Percentiles rank a stretch among this genome's conserved stretches.
These are phyloP conservation scores for Aegilops speltoides DNA, from an alignment of 176 grass and related monocot genomes.

Conservation along the genomic window DNA sequence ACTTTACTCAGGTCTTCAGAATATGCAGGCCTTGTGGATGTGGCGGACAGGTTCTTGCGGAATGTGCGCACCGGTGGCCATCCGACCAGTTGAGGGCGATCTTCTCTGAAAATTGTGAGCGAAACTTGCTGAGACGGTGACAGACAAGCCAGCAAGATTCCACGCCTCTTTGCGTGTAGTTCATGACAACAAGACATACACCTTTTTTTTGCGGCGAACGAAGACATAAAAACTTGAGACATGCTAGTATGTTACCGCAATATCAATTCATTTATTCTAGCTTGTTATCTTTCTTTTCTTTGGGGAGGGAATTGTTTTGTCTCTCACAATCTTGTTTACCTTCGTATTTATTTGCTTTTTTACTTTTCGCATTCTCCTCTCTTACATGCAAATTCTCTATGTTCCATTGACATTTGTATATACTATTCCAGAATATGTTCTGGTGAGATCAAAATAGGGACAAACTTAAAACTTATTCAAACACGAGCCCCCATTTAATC, in stretches of 20 bases:
- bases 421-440: conserved; percentile 9
- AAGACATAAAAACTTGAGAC: not conserved
- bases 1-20: conserved; percentile 20
- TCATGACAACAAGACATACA: not conserved
- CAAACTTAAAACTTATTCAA: conserved; percentile 3
- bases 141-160: not conserved
- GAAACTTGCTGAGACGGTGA: not conserved
- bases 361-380: not conserved
- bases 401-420: not conserved
- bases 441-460: not conserved
- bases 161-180: not conserved
- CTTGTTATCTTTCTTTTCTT: not conserved
- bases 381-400: not conserved
- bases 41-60: conserved; percentile 45
- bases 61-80: conserved; percentile 70
- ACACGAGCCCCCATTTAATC: not conserved
- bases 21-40: conserved; percentile 20
- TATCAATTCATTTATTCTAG: not conserved
- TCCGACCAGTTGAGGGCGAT: conserved; percentile 27
- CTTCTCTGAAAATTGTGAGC: conserved; percentile 18
- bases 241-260: not conserved
- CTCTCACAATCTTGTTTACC: not conserved
- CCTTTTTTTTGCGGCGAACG: not conserved
- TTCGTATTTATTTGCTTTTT: not conserved
- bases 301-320: not conserved